phyloP scores from a whole-genome alignment of 495 filamentous ascomycete species.

The Lasiosphaeriaceae sp. region DNA sequence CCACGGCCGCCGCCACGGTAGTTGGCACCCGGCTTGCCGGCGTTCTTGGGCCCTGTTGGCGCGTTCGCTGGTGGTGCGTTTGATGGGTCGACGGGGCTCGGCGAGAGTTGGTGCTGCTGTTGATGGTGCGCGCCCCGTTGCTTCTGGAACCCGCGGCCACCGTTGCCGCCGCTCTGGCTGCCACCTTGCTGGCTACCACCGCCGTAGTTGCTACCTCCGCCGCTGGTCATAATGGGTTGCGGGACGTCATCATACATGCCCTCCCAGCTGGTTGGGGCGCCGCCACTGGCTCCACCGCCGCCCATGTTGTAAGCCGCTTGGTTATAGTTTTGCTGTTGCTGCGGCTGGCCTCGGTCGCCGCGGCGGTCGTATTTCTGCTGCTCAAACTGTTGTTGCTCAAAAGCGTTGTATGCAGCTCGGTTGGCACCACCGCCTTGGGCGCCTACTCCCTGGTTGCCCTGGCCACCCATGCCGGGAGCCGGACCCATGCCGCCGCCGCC shows the following conservation, averaged over 20 bases:
- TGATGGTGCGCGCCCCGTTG: neutral
- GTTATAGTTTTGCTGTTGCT: constrained; percentile 22
- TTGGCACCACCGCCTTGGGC: constrained; percentile 24
- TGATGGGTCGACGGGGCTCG: constrained; percentile 31
- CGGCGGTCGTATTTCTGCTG: constrained; percentile 80
- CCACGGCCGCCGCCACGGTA: constrained; percentile 92
- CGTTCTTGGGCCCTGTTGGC: constrained; percentile 94
- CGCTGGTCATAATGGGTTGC: constrained; percentile 67
- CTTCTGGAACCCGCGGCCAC: constrained; percentile 26
- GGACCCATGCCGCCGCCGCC: constrained; percentile 42
- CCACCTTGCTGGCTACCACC: constrained; percentile 52
- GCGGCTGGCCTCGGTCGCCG: constrained; percentile 26
- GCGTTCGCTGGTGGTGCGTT: constrained; percentile 85
- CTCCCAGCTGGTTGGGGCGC: constrained; percentile 79
- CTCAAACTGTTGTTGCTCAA: constrained; percentile 70
- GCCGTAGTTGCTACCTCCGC: constrained; percentile 53
- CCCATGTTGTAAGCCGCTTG: constrained; percentile 5
- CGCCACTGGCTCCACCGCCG: constrained; percentile 14
- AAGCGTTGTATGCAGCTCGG: constrained; percentile 24
- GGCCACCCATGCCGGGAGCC: constrained; percentile 28
- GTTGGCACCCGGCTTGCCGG: constrained; percentile 88
- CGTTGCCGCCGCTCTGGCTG: constrained; percentile 32
- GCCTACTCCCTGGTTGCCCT: constrained; percentile 5
- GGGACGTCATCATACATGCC: constrained; percentile 99
- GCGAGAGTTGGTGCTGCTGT: constrained; percentile 23